Percentiles rank a stretch among this genome's conserved stretches.
These are phyloP conservation scores for Yamadazyma kitorensis DNA, from an alignment of 805 yeast genomes.

Conservation along the genomic window DNA sequence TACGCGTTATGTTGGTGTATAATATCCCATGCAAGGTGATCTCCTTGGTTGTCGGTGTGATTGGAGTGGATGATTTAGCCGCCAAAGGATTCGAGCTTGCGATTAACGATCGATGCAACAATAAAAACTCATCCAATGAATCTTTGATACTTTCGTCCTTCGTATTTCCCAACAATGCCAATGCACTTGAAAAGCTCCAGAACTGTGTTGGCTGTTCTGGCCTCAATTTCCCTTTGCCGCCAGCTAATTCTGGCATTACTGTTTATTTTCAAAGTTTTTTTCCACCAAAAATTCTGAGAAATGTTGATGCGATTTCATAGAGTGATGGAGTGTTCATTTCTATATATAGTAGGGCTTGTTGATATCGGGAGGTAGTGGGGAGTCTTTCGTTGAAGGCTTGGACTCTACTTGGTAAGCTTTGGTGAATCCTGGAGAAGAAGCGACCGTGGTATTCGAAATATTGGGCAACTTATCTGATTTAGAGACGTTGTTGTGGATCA, in stretches of 20 bases:
- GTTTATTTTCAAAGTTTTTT: no score
- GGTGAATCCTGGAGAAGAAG: conserved; percentile 24
- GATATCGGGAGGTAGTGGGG: conserved; percentile 9
- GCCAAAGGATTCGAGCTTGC: conserved; percentile 31
- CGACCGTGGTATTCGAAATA: conserved; percentile 38
- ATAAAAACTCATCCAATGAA: conserved; percentile 39
- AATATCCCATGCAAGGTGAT: conserved; percentile 40
- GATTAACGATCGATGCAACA: conserved; percentile 28
- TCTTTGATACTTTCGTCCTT: conserved; percentile 31
- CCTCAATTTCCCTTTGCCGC: neutral
- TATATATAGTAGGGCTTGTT: conserved; percentile 3
- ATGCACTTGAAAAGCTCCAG: conserved; percentile 42
- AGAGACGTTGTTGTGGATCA: conserved; percentile 58
- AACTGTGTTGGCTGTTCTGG: conserved; percentile 31
- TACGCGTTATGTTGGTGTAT: conserved; percentile 32
- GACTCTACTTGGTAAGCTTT: conserved; percentile 11
- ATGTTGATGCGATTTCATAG: no score
- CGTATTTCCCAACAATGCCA: conserved; percentile 27
- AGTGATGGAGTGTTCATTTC: no score
- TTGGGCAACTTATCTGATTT: conserved; percentile 26
- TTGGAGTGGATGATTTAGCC: neutral
- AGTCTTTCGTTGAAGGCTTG: neutral
- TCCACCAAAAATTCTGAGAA: no score
- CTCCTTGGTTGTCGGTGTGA: conserved; percentile 18
- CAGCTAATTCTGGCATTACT: conserved; percentile 7